phyloP scores from a whole-genome alignment of 2,329 filamentous ascomycete genomes.

The Bipolaris sorokiniana region DNA sequence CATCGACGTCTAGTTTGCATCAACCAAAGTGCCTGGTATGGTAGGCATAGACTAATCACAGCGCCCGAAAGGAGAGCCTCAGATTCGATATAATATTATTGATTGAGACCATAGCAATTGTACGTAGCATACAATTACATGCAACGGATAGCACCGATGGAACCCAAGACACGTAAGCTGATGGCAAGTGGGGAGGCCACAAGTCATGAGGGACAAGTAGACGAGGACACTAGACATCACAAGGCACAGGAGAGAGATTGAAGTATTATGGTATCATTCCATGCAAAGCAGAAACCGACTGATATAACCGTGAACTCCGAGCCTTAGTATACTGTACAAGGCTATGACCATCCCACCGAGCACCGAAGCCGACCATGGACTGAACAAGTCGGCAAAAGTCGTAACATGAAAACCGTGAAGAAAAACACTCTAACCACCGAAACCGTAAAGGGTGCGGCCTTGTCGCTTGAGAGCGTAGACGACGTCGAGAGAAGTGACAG shows the following conservation, averaged over 20 bases:
- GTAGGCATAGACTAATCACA: too few species aligned
- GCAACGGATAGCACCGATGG: too few species aligned
- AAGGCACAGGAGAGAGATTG: background rate
- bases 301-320: constrained; percentile 45
- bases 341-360: constrained; percentile 44
- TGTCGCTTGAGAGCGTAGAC: constrained; percentile 70
- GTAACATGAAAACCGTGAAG: constrained; percentile 45
- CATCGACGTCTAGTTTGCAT: too few species aligned
- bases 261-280: constrained; percentile 46
- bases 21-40: too few species aligned
- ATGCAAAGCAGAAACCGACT: constrained; percentile 36
- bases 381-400: constrained; percentile 38
- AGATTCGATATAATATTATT: too few species aligned
- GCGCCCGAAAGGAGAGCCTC: too few species aligned
- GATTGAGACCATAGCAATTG: too few species aligned
- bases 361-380: constrained; percentile 67
- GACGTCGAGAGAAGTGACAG: constrained; percentile 71
- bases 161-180: background rate
- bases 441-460: constrained; percentile 79
- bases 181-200: background rate
- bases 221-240: constrained; percentile 12
- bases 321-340: constrained; percentile 41
- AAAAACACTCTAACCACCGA: constrained; percentile 73
- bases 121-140: too few species aligned
- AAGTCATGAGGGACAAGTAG: background rate